Evolutionary conservation across 1,284 basidiomycete species (phyloP).

Genomic region (Moesziomyces sp.): DNA sequence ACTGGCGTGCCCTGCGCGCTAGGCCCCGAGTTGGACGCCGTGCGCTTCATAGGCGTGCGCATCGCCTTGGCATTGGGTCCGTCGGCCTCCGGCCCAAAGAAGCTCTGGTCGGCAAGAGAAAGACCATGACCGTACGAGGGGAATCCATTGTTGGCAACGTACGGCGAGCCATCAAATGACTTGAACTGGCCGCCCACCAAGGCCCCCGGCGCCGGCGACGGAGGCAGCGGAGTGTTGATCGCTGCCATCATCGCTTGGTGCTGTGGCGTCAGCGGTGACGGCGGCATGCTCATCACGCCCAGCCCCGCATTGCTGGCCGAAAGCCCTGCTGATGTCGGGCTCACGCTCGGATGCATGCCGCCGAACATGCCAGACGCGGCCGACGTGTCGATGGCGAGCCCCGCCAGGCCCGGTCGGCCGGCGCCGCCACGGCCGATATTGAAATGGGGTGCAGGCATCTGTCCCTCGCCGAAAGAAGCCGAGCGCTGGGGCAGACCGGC

Average conservation of each 20-base stretch:
- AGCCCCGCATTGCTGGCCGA: constrained; percentile 42
- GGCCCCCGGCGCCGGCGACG: constrained; percentile 50
- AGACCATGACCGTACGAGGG: constrained; percentile 17
- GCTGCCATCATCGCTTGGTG: constrained; percentile 56
- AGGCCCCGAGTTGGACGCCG: constrained; percentile 50
- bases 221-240: constrained; percentile 59
- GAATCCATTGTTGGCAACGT: constrained; percentile 27
- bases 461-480: constrained; percentile 45
- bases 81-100: constrained; percentile 30
- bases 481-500: constrained; percentile 37
- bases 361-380: constrained; percentile 34
- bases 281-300: constrained; percentile 51
- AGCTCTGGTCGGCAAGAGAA: constrained; percentile 26
- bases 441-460: constrained; percentile 44
- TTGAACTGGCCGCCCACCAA: constrained; percentile 33
- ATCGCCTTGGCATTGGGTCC: constrained; percentile 55
- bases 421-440: constrained; percentile 20
- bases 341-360: constrained; percentile 28
- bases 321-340: constrained; percentile 39
- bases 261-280: constrained; percentile 43
- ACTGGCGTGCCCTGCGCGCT: constrained; percentile 39
- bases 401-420: constrained; percentile 19
- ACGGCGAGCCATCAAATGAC: constrained; percentile 27
- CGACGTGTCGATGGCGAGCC: constrained; percentile 50
- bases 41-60: constrained; percentile 56